Evolutionary conservation across 1,284 basidiomycete species (phyloP), one percentile per base, ranked within the genome.

Genomic region (Waitea zeae): DNA sequence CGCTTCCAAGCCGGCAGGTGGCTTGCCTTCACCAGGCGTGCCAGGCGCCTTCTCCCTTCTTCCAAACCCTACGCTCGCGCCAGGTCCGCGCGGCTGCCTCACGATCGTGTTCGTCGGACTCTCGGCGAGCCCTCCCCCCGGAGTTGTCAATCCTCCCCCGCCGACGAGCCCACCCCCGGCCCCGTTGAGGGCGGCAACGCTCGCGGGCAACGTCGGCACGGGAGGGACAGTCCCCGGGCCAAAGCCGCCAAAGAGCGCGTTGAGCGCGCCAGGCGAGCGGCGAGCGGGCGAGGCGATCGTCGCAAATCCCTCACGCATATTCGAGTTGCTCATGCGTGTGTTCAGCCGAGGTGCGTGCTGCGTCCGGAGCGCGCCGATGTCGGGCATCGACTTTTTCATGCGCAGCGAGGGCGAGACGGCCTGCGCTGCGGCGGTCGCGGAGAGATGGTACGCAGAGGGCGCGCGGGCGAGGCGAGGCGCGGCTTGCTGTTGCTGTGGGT

Each of bases 361-460:
- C 28, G 81, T 71, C 39, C 88, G 82, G 40, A 84, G 61, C 41
- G 68, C 83, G 57, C 82, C 83, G 79, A 74, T 84, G 62, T 75
- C 83, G 3, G 90, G 90, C 90, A 95, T 95, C 12, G 87, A 92
- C 58, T 93, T 93, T 64, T 95, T 95, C 54, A 79, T 73, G 33
- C 88, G 74, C 38, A 93, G 64, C 19, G 71, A 61, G 44, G 58
- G 63, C 18, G 65, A 54, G 29, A 68, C 45, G 39, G 49, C 44
- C 34, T 58, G 52, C 35, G 70, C 62, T 36, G 62, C 54, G 35
- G 64, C 56, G 9, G 66, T 65, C 15, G 64, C 64, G 20, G 63
- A 64, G 35, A 79, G 64, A 14, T 30, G 29, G 54, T 77, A 83
- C 14, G 69, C 74, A 22, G 70, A 80, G 15, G 79, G 76, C 5